Conservation (phyloP, 1,139 yeast species). For the Candida sp. region DNA sequence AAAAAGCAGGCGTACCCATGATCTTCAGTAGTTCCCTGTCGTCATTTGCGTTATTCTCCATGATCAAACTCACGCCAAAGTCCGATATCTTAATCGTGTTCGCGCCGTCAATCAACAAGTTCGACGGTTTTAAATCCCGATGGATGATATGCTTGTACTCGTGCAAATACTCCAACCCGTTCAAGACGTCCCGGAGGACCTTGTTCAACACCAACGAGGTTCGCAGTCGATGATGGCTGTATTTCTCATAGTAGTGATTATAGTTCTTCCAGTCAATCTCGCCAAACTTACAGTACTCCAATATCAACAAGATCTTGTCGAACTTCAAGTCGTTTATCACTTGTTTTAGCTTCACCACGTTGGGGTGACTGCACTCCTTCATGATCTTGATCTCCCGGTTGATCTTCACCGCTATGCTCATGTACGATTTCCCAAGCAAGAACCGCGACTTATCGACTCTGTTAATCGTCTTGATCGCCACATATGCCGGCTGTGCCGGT, state of each 20-base stretch:
- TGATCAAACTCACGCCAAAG: slow-evolving; percentile 70
- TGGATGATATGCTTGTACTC: slow-evolving; percentile 86
- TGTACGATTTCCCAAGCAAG: slow-evolving; percentile 36
- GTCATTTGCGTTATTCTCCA: slow-evolving; percentile 50
- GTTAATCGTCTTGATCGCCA: slow-evolving; percentile 52
- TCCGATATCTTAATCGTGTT: slow-evolving; percentile 77
- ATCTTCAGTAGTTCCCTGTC: slow-evolving; percentile 53
- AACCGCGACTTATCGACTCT: slow-evolving; percentile 44
- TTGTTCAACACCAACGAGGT: slow-evolving; percentile 36
- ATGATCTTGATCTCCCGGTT: slow-evolving; percentile 54
- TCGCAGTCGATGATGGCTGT: slow-evolving; percentile 20
- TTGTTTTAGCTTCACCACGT: slow-evolving; percentile 49
- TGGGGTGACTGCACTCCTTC: slow-evolving; percentile 57
- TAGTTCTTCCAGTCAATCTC: slow-evolving; percentile 50
- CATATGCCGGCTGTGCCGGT: slow-evolving; percentile 18
- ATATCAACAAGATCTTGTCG: slow-evolving; percentile 51
- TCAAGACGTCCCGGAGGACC: slow-evolving; percentile 48
- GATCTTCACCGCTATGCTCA: slow-evolving; percentile 46
- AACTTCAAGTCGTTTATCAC: slow-evolving; percentile 54
- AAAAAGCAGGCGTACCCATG: slow-evolving; percentile 76
- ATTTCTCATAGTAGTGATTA: slow-evolving; percentile 44
- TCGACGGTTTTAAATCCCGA: slow-evolving; percentile 92
- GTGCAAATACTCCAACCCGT: slow-evolving; percentile 82
- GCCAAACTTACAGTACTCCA: slow-evolving; percentile 55
- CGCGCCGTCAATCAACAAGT: slow-evolving; percentile 62